Evolutionary conservation across 305 asterid genomes (phyloP), one percentile per base, ranked within the genome.

Genomic region (Solanum hybrid): DNA sequence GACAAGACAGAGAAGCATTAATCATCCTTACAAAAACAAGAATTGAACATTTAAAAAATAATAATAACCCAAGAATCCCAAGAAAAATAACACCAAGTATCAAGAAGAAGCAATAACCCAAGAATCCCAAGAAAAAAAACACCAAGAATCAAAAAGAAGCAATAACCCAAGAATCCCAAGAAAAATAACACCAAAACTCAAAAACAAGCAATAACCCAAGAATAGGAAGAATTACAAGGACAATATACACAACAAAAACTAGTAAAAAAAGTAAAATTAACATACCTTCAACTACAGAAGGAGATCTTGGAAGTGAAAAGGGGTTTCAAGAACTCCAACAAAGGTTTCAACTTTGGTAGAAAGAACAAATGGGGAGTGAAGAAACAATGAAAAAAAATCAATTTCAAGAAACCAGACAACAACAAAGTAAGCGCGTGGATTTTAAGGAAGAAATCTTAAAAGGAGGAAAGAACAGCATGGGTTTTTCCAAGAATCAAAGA

Each of bases 231-330:
- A 72, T 27, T 57, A n/a, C 41, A 26, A 29, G 9, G 12, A 87
- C 79, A 87, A 92, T 20, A 93, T 77, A 87, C 84, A 79, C 31
- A 68, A 13, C 73, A 88, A 10, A 87, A 45, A 75, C 32, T 27
- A 78, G 73, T 31, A 37, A 79, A 57, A 79, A 36, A 72, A 13
- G 27, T 9, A 76, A 51, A 8, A 77, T 9, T 3, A 22, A 27
- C 87, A 68, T 89, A 91, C 91, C 92, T 90, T 79, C 79, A 38
- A 65, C 81, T 34, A 68, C 20, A 41, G 90, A 89, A 68, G 38
- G 32, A 86, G 93, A 92, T 90, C 91, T 78, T 39, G 90, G 79
- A 76, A 87, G 84, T 61, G 80, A 72, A 72, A 72, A 87, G 80
- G 51, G 14, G 90, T 51, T 83, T 77, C 11, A 68, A 26, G 11